Evolutionary conservation across 495 filamentous ascomycete species (phyloP).

Genomic region (Neurospora sp.): DNA sequence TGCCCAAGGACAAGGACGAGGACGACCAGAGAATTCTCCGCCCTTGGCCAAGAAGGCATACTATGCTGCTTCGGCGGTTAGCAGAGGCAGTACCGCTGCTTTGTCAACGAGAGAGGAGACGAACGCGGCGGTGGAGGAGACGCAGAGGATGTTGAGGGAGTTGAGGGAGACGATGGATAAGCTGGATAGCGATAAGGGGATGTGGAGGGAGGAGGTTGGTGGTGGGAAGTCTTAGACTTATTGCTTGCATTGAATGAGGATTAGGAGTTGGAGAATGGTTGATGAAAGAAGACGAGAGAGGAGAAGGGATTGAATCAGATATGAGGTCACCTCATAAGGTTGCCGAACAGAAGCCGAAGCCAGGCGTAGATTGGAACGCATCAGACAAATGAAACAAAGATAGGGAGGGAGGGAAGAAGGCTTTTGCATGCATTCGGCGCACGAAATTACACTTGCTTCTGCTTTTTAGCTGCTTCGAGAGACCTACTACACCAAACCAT

Average conservation of each 20-base stretch:
- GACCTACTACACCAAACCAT: not conserved
- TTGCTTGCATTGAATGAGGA: not conserved
- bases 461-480: not conserved
- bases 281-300: not conserved
- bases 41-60: conserved; percentile 2
- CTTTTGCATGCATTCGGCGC: not conserved
- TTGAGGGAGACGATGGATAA: conserved; percentile 19
- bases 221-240: not conserved
- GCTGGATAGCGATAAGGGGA: conserved; percentile 11
- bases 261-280: not conserved
- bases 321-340: not conserved
- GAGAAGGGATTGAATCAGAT: not conserved
- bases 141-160: conserved; percentile 21
- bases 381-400: not conserved
- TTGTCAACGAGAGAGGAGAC: conserved; percentile 7
- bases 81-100: not conserved
- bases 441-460: not conserved
- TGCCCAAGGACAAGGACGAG: not conserved
- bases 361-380: not conserved
- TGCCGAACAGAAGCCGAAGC: not conserved
- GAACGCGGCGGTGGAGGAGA: conserved; percentile 16
- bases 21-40: not conserved
- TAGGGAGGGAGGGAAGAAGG: not conserved
- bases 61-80: not conserved
- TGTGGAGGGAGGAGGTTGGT: conserved; percentile 7